These are phyloP conservation scores for Xerocomus minutiporus DNA, from an alignment of 1,284 basidiomycete species.

Conservation along the genomic window DNA sequence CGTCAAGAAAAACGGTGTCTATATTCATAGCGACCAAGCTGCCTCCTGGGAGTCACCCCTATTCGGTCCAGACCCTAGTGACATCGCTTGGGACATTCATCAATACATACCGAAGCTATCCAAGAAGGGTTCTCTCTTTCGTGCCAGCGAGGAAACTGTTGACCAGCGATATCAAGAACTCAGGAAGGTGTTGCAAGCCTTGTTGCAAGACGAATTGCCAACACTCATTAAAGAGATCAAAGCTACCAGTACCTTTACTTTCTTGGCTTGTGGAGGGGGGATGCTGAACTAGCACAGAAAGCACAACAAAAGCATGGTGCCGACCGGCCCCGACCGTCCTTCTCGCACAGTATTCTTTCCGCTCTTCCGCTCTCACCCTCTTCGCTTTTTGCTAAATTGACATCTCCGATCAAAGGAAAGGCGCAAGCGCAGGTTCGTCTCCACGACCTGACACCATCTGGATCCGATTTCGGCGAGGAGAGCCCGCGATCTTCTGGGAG, in stretches of 20 bases:
- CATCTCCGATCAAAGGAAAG: conserved; percentile 28
- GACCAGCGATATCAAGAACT: conserved; percentile 34
- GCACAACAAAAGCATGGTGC: conserved; percentile 20
- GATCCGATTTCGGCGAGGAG: conserved; percentile 13
- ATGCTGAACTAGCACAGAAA: conserved; percentile 56
- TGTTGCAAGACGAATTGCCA: conserved; percentile 59
- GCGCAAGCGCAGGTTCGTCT: conserved; percentile 4
- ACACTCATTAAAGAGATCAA: conserved; percentile 62
- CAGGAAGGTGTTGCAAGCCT: conserved; percentile 48
- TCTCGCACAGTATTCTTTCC: conserved; percentile 47
- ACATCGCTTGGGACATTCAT: conserved; percentile 64
- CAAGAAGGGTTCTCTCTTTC: conserved; percentile 68
- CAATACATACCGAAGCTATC: conserved; percentile 59
- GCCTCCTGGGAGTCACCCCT: conserved; percentile 79
- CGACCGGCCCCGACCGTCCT: conserved; percentile 23
- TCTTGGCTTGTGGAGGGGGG: conserved; percentile 70
- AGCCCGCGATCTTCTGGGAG: conserved; percentile 50
- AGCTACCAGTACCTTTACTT: conserved; percentile 52
- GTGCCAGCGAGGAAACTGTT: conserved; percentile 60
- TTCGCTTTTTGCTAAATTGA: conserved; percentile 24
- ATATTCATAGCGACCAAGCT: conserved; percentile 60
- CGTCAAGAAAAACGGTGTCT: conserved; percentile 68
- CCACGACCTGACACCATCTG: not conserved
- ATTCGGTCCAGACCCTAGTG: conserved; percentile 70
- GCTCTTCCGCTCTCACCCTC: conserved; percentile 45